Percentiles rank a stretch among this genome's conserved stretches.
Evolutionary conservation across 2,329 filamentous ascomycete species (phyloP).

Genomic region (Botrytis medusae): DNA sequence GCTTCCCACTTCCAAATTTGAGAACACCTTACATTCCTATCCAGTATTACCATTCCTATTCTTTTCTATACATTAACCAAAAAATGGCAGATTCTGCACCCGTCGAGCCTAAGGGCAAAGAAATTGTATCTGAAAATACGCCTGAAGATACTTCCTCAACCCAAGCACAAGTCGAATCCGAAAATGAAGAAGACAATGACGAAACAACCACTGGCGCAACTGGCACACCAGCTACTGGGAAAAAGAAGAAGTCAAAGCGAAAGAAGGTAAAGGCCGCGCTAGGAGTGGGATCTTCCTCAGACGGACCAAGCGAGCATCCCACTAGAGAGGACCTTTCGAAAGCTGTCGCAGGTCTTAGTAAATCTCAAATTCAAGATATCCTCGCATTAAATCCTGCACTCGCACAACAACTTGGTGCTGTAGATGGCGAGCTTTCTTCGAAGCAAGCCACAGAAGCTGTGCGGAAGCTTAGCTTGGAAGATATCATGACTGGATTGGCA

Average conservation of each 20-base stretch:
- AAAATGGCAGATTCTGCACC: conserved; percentile 61
- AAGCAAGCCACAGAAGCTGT: conserved; percentile 53
- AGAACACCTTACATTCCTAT: background rate
- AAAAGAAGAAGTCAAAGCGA: conserved; percentile 66
- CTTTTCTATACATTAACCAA: background rate
- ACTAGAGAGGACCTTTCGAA: conserved; percentile 49
- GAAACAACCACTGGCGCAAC: conserved; percentile 31
- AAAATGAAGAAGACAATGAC: conserved; percentile 47
- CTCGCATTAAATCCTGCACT: conserved; percentile 72
- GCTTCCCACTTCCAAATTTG: conserved; percentile 4
- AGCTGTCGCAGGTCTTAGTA: conserved; percentile 48
- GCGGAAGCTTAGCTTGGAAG: conserved; percentile 64
- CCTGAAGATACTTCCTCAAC: conserved; percentile 24
- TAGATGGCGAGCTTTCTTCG: conserved; percentile 39
- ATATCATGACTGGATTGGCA: conserved; percentile 73
- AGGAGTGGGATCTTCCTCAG: conserved; percentile 32
- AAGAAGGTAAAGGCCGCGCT: conserved; percentile 54
- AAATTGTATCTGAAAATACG: conserved; percentile 39
- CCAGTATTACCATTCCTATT: background rate
- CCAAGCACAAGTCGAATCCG: conserved; percentile 46
- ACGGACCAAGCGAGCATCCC: conserved; percentile 37
- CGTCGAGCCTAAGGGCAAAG: conserved; percentile 52
- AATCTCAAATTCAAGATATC: conserved; percentile 62
- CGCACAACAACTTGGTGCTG: conserved; percentile 54
- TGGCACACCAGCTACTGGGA: conserved; percentile 39